phyloP scores from a whole-genome alignment of 805 yeast species.

The Ogataea allantospora region DNA sequence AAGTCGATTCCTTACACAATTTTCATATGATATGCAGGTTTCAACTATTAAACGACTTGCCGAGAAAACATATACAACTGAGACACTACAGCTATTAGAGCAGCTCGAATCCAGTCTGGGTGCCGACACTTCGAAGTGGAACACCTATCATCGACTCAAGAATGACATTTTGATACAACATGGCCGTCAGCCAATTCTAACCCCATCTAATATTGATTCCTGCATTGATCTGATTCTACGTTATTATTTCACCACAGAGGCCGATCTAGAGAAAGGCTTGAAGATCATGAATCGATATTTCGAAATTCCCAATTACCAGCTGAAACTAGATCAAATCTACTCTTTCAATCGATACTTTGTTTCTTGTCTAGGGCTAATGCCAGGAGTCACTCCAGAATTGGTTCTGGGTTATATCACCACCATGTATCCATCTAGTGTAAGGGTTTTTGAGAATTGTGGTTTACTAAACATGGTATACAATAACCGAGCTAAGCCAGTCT shows the following conservation, averaged over 20 bases:
- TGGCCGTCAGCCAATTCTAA: slow-evolving; percentile 12
- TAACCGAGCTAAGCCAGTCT: slow-evolving; percentile 1
- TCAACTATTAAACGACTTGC: slow-evolving; percentile 20
- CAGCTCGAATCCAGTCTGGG: slow-evolving; percentile 5
- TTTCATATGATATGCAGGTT: slow-evolving; percentile 19
- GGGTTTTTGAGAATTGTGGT: slow-evolving; percentile 10
- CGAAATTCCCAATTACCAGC: neutral
- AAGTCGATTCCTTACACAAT: slow-evolving; percentile 4
- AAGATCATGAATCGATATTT: slow-evolving; percentile 18
- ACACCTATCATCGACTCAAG: neutral
- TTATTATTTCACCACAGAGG: slow-evolving; percentile 12
- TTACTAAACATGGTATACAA: slow-evolving; percentile 17
- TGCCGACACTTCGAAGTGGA: neutral
- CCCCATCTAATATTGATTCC: slow-evolving; percentile 5
- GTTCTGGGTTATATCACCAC: slow-evolving; percentile 14
- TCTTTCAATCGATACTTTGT: slow-evolving; percentile 13
- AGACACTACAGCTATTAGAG: slow-evolving; percentile 18
- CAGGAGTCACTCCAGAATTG: slow-evolving; percentile 11
- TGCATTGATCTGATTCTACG: slow-evolving; percentile 13
- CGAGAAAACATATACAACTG: slow-evolving; percentile 10
- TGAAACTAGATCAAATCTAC: neutral
- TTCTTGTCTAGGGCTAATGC: slow-evolving; percentile 7
- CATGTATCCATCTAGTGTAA: slow-evolving; percentile 13
- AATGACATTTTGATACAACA: slow-evolving; percentile 12
- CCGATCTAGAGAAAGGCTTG: slow-evolving; percentile 14